phyloP scores from a whole-genome alignment of 2,329 filamentous ascomycete genomes.

The Daldinia sp. region DNA sequence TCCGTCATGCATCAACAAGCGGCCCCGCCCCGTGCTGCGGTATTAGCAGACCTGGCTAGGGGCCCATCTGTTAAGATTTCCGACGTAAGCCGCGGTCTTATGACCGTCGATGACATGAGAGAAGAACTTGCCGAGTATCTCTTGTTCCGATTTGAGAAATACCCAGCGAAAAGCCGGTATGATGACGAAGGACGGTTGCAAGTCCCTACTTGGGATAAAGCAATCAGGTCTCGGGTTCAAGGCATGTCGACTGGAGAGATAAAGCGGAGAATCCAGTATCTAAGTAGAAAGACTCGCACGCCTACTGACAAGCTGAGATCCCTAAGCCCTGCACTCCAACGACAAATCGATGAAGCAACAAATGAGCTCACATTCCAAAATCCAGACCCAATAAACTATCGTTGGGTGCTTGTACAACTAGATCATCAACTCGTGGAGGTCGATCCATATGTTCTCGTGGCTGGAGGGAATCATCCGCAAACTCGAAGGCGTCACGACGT shows the following conservation, averaged over 20 bases:
- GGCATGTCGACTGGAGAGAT: slow-evolving; percentile 52
- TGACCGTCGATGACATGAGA: slow-evolving; percentile 51
- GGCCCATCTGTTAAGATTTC: slow-evolving; percentile 41
- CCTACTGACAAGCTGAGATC: slow-evolving; percentile 51
- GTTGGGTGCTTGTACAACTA: slow-evolving; percentile 55
- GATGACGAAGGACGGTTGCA: slow-evolving; percentile 49
- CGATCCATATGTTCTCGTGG: slow-evolving; percentile 24
- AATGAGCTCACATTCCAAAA: slow-evolving; percentile 49
- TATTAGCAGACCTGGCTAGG: slow-evolving; percentile 8
- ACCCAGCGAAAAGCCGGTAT: slow-evolving; percentile 44
- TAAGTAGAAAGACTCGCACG: slow-evolving; percentile 47
- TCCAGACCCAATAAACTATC: slow-evolving; percentile 48
- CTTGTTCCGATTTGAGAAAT: slow-evolving; percentile 55
- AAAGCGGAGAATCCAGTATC: slow-evolving; percentile 48
- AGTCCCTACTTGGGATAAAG: slow-evolving; percentile 53
- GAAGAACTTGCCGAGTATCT: slow-evolving; percentile 52
- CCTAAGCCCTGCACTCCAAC: slow-evolving; percentile 49
- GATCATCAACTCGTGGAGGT: slow-evolving; percentile 50
- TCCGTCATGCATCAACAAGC: background rate
- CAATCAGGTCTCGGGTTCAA: slow-evolving; percentile 46
- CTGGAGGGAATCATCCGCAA: background rate
- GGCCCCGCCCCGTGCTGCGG: slow-evolving; percentile 3
- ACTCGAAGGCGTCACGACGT: slow-evolving; percentile 15
- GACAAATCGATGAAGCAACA: slow-evolving; percentile 53
- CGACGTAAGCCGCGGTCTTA: slow-evolving; percentile 50